Evolutionary conservation across 2,329 filamentous ascomycete species (phyloP).

Genomic region (Grosmannia serpens): DNA sequence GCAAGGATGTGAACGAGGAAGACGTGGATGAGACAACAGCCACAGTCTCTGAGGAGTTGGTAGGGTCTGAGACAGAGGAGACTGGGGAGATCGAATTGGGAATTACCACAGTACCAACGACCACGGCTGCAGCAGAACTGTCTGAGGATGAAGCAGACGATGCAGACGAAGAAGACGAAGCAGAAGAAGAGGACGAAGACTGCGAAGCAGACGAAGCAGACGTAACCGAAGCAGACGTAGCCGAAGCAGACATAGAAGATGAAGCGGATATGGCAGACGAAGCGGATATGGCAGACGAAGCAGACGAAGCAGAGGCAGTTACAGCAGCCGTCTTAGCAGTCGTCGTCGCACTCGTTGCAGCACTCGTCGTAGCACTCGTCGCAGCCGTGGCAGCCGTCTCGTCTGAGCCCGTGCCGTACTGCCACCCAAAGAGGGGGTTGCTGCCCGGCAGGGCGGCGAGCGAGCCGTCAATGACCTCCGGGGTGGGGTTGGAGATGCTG

Average conservation of each 20-base stretch:
- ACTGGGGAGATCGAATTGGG: too few species aligned
- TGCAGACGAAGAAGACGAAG: background rate
- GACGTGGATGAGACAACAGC: background rate
- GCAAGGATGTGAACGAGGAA: background rate
- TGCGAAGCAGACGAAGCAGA: background rate
- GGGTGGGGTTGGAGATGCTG: conserved; percentile 34
- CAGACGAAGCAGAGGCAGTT: background rate
- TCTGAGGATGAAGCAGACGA: background rate
- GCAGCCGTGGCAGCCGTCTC: background rate
- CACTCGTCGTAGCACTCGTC: conserved; percentile 19
- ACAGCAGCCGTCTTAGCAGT: background rate
- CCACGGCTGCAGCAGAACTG: background rate
- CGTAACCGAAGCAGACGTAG: background rate
- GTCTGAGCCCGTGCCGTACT: conserved; percentile 22
- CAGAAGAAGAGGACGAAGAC: background rate
- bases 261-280: background rate
- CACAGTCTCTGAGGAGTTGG: too few species aligned
- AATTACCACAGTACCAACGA: too few species aligned
- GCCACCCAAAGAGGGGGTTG: conserved; percentile 42
- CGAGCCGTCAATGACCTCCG: conserved; percentile 32
- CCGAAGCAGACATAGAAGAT: background rate
- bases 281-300: background rate
- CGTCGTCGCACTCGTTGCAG: background rate
- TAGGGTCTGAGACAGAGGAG: too few species aligned
- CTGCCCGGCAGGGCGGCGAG: conserved; percentile 41